Base-by-base conservation (phyloP, 2,329 filamentous ascomycete species). In the Myriosclerotinia duriaeana region DNA sequence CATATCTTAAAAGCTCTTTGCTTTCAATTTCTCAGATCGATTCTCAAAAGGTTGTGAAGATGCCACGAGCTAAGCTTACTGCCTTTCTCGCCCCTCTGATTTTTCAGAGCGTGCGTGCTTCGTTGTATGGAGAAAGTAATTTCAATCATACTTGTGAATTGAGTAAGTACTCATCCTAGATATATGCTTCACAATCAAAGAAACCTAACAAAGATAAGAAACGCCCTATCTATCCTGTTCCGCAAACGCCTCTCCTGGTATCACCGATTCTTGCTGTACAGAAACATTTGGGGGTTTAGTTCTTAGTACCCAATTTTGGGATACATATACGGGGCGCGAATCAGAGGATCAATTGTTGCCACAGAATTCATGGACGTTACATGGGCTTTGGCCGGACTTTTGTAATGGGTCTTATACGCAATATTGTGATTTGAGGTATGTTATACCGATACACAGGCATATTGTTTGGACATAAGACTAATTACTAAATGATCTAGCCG, bases 231-330 rank as follows among this genome's bases (percentile, higher is more conserved):
- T 83, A 42, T 86, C 84, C 1, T 86, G 84, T 76, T 84, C 82
- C 0, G 71, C 76, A 26, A 73, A 76, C 1, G 83, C 82, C 7
- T 76, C 77, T 34, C 79, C 78, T 1, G 76, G 72, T 44, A 74
- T 78, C 64, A 83, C 85, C 44, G 86, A 89, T 72, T 83, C 83
- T 1, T 89, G 87, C 80, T 89, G 87, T 72, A 80, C 81, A 20
- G 87, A 89, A 78, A 89, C 87, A 0, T 89, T 79, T 71, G 87
- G 87, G 38, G 87, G 87, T 5, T 79, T 89, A 6, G 73, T 89
- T 42, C 78, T 89, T 3, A 79, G 79, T 66, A 89, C 87, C 0
- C 87, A 89, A 70, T 87, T 86, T 76, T 90, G 87, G 87, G 79
- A 82, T 71, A 86, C 84, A 0, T 86, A 87, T 73, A 89, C 87